phyloP scores from a whole-genome alignment of 2,329 filamentous ascomycete species.

The Aspergillus floridensis region DNA sequence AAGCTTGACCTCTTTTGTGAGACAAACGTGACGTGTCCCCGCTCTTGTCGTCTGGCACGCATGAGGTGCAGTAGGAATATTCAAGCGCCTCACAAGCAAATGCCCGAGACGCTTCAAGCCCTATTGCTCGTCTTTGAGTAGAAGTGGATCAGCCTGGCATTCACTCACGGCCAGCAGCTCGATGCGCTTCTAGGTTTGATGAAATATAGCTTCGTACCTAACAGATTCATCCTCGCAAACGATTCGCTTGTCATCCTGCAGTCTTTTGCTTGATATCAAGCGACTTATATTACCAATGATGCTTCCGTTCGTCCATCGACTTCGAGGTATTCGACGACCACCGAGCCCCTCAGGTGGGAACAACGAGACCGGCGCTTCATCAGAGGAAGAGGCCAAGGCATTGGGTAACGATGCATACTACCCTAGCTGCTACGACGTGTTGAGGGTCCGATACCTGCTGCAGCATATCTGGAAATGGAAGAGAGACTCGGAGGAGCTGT shows the following conservation, averaged over 20 bases:
- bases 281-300: neutral
- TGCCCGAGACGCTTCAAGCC: neutral
- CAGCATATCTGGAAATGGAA: conserved; percentile 24
- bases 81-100: neutral
- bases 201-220: neutral
- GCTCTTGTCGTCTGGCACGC: neutral
- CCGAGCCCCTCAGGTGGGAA: neutral
- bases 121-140: neutral
- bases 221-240: neutral
- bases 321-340: neutral
- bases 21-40: neutral
- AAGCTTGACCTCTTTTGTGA: neutral
- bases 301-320: neutral
- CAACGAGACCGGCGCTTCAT: neutral
- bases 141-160: neutral
- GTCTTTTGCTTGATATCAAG: neutral
- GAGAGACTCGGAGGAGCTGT: conserved; percentile 14
- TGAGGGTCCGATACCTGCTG: conserved; percentile 33
- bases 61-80: neutral
- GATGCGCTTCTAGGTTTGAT: neutral
- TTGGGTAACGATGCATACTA: conserved; percentile 19
- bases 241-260: neutral
- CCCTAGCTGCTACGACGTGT: conserved; percentile 33
- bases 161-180: neutral
- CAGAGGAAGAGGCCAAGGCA: neutral